Evolutionary conservation across 164 flowering plant genomes (phyloP).

Genomic region (Hamamelis virginiana): DNA sequence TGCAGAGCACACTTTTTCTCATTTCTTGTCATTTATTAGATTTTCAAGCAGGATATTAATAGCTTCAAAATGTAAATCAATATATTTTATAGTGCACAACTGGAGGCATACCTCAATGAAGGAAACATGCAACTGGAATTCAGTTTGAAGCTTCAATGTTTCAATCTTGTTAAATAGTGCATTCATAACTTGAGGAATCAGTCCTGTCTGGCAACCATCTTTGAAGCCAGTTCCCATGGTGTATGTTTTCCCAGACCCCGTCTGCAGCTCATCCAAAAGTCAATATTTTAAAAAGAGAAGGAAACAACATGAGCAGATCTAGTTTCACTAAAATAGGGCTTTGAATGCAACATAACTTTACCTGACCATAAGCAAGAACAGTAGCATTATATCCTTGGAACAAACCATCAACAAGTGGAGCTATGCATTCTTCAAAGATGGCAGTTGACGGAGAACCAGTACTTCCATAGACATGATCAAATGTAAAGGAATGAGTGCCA

Average conservation of each 20-base stretch:
- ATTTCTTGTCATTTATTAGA: not conserved
- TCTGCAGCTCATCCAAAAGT: conserved; percentile 41
- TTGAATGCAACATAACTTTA: conserved; percentile 20
- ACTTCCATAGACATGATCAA: conserved; percentile 86
- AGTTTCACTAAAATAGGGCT: not conserved
- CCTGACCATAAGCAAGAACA: conserved; percentile 96
- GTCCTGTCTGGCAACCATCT: conserved; percentile 65
- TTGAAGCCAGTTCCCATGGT: conserved; percentile 81
- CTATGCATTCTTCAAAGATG: conserved; percentile 78
- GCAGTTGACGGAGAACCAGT: conserved; percentile 58
- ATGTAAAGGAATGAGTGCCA: conserved; percentile 83
- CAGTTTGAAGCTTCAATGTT: conserved; percentile 55
- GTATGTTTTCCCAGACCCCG: conserved; percentile 90
- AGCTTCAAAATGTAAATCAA: not conserved
- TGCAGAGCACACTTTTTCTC: not conserved
- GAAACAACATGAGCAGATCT: not conserved
- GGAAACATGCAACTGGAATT: conserved; percentile 79
- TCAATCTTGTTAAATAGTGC: conserved; percentile 68
- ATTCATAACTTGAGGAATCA: conserved; percentile 73
- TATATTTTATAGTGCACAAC: not conserved
- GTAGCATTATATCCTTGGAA: conserved; percentile 94
- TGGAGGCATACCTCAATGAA: conserved; percentile 69
- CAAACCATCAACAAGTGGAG: conserved; percentile 82
- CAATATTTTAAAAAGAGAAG: conserved; percentile 1
- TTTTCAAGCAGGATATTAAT: not conserved